phyloP scores from a whole-genome alignment of 1,139 yeast species.

The Kodamaea alishanica region DNA sequence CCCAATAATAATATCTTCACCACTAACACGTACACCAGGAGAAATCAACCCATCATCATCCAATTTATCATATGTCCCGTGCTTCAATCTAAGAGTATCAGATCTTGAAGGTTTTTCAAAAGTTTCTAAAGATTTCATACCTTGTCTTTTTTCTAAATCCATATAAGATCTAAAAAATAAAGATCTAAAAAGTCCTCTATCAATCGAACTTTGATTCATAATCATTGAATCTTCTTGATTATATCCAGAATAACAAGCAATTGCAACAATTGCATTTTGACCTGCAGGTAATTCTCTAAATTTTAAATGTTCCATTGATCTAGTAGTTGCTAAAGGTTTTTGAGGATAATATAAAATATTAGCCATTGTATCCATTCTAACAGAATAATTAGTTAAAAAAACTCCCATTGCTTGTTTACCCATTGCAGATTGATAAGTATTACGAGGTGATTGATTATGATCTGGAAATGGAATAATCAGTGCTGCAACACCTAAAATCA shows the following conservation, averaged over 20 bases:
- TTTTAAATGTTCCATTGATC: conserved; percentile 96
- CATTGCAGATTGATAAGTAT: conserved; percentile 98
- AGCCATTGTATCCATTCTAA: conserved; percentile 99
- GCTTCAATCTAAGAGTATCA: conserved; percentile 90
- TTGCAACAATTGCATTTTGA: conserved; percentile 97
- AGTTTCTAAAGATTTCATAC: conserved; percentile 95
- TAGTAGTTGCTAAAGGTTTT: conserved; percentile 98
- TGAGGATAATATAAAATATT: conserved; percentile 96
- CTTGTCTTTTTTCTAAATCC: conserved; percentile 98
- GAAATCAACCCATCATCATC: conserved; percentile 98
- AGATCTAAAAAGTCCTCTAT: conserved; percentile 93
- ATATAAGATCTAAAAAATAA: conserved; percentile 93
- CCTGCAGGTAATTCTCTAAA: conserved; percentile 99
- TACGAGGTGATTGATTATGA: conserved; percentile 99
- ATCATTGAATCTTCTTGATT: conserved; percentile 99
- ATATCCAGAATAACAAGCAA: conserved; percentile 96
- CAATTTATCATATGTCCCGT: conserved; percentile 95
- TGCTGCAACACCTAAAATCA: conserved; percentile 98
- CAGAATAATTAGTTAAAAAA: conserved; percentile 90
- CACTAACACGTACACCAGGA: conserved; percentile 97
- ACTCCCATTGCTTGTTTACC: conserved; percentile 99
- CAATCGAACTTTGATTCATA: conserved; percentile 98
- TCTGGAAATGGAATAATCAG: conserved; percentile 99
- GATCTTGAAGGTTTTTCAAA: conserved; percentile 95
- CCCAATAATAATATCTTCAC: conserved; percentile 97